These are phyloP conservation scores for Camelina laxa DNA, from an alignment of 345 rosid species.

Conservation along the genomic window DNA sequence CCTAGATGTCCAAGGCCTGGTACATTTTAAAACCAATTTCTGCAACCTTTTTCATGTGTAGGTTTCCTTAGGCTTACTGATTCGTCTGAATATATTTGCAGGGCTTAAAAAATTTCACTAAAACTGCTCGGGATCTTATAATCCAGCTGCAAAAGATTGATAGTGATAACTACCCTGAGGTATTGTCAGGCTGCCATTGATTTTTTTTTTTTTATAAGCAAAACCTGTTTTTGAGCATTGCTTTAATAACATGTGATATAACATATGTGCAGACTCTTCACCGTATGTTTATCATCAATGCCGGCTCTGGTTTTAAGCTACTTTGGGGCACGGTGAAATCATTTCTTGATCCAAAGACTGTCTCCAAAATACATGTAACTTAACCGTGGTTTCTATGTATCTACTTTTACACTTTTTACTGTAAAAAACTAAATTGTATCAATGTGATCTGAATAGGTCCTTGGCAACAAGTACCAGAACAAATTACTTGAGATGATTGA, in stretches of 20 bases:
- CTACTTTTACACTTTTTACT: not conserved
- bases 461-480: constrained; percentile 80
- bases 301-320: constrained; percentile 87
- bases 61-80: constrained; percentile 2
- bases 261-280: constrained; percentile 69
- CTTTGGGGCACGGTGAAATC: constrained; percentile 76
- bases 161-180: constrained; percentile 92
- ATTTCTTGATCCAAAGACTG: constrained; percentile 86
- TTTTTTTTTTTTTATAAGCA: not conserved
- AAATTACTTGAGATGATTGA: constrained; percentile 86
- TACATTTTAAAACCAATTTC: constrained; percentile 37
- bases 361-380: constrained; percentile 81
- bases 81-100: constrained; percentile 23
- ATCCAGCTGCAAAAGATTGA: constrained; percentile 83
- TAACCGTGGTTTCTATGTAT: not conserved
- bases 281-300: constrained; percentile 87
- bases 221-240: constrained; percentile 8
- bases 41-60: not conserved
- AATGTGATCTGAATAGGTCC: constrained; percentile 60
- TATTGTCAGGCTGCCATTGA: constrained; percentile 28
- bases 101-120: constrained; percentile 85
- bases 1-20: constrained; percentile 95
- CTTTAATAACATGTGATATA: constrained; percentile 22
- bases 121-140: constrained; percentile 83
- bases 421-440: constrained; percentile 5